Evolutionary conservation across 805 yeast species (phyloP).

Genomic region (Ogataea methylovora): DNA sequence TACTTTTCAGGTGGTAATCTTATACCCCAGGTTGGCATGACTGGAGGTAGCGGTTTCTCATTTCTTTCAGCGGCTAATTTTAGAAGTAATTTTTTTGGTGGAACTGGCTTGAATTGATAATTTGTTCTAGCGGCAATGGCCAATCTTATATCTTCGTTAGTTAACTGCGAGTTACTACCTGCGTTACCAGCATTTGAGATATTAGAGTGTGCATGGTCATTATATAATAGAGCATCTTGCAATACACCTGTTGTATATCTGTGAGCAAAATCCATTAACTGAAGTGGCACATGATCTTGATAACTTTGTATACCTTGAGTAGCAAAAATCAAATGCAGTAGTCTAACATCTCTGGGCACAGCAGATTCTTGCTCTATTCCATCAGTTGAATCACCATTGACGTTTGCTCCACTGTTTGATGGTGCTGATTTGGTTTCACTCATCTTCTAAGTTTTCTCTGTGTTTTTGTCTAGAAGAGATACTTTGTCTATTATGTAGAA

Average conservation of each 20-base stretch:
- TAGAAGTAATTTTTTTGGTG: slow-evolving; percentile 85
- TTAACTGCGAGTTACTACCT: slow-evolving; percentile 39
- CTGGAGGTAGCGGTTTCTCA: slow-evolving; percentile 83
- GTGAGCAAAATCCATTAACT: slow-evolving; percentile 94
- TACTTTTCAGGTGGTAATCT: slow-evolving; percentile 97
- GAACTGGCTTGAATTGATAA: slow-evolving; percentile 92
- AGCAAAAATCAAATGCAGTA: slow-evolving; percentile 84
- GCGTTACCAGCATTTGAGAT: slow-evolving; percentile 31
- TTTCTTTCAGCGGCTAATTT: slow-evolving; percentile 92
- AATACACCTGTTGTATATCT: slow-evolving; percentile 79
- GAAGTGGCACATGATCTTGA: slow-evolving; percentile 94
- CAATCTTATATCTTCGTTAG: slow-evolving; percentile 84
- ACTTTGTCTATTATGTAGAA: too few species aligned
- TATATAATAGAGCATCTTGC: slow-evolving; percentile 83
- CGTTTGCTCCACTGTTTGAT: too few species aligned
- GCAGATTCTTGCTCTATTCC: slow-evolving; percentile 18
- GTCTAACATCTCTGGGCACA: slow-evolving; percentile 84
- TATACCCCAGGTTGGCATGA: slow-evolving; percentile 85
- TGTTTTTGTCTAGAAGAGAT: too few species aligned
- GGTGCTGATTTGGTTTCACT: too few species aligned
- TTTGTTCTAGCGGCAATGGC: slow-evolving; percentile 94
- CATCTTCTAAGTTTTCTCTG: too few species aligned
- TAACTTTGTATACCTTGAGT: slow-evolving; percentile 87
- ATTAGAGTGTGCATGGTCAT: slow-evolving; percentile 62
- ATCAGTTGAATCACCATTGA: too few species aligned